Percentiles rank a stretch among this genome's conserved stretches.
Evolutionary conservation across 2,329 filamentous ascomycete genomes (phyloP).

Genomic region (Raffaelea albimanens): DNA sequence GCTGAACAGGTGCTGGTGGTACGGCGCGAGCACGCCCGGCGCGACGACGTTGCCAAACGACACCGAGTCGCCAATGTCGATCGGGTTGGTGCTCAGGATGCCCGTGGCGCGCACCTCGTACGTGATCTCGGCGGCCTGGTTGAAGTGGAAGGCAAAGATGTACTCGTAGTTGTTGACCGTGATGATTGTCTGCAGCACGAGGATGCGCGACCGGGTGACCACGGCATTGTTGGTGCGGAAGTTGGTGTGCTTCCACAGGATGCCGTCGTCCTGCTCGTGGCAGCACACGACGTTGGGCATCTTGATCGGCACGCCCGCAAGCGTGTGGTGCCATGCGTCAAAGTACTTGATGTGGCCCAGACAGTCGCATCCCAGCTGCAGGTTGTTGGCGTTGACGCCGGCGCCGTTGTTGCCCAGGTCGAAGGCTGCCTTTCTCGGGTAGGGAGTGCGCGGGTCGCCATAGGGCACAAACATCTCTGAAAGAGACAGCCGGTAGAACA

Average conservation of each 20-base stretch:
- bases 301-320: conserved; percentile 39
- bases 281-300: conserved; percentile 52
- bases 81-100: conserved; percentile 51
- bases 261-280: conserved; percentile 59
- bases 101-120: conserved; percentile 58
- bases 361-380: conserved; percentile 62
- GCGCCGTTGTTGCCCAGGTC: conserved; percentile 63
- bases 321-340: conserved; percentile 42
- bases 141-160: conserved; percentile 41
- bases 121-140: conserved; percentile 50
- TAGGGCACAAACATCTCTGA: conserved; percentile 62
- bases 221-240: conserved; percentile 51
- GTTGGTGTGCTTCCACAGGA: conserved; percentile 66
- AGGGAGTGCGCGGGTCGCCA: conserved; percentile 55
- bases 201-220: conserved; percentile 47
- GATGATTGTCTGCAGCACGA: conserved; percentile 59
- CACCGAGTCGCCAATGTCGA: conserved; percentile 43
- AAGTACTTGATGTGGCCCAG: conserved; percentile 58
- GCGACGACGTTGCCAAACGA: conserved; percentile 53
- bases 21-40: conserved; percentile 54
- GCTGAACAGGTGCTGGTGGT: conserved; percentile 62
- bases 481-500: conserved; percentile 58
- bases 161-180: conserved; percentile 65
- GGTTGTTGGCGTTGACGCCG: conserved; percentile 58
- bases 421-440: conserved; percentile 62